Evolutionary conservation across 768 basidiomycete species (phyloP), one percentile per base, ranked within the genome.

Genomic region (Cystobasidiopsis lactophilus): DNA sequence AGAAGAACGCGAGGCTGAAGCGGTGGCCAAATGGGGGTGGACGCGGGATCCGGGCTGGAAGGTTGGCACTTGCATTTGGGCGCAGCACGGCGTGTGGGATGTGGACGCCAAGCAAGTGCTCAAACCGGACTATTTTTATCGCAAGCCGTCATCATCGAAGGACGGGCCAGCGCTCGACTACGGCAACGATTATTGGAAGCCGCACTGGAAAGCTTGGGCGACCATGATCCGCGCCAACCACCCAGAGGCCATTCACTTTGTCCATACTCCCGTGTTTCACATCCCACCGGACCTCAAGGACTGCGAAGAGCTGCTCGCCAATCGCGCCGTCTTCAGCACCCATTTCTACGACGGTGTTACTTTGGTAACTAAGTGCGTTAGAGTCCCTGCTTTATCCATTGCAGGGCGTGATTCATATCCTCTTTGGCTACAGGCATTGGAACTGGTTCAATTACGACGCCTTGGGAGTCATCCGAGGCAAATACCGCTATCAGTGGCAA

Each of bases 311-410:
- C 53, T 54, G 9, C 66, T 78, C 14, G 66, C 77, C 18, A 72
- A 75, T 14, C 78, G 88, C 1, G 77, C 80, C 2, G 78, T 74
- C 30, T 80, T 83, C 58, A 78, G 81, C 3, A 72, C 78, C 0
- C 91, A 96, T 65, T 96, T 86, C 65, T 96, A 95, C 62, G 89
- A 96, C 60, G 89, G 89, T 1, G 69, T 95, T 38, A 96, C 91
- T 0, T 74, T 96, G 39, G 71, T 96, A n/a, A 82, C 83, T 31
- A 73, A 84, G 33, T 84, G 88, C 61, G 19, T 27, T 43, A 11
- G 19, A 19, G 19, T 88, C 83, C 85, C 62, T 57, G 30, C 16
- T 53, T 26, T 30, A 9, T 44, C 18, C 3, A 2, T n/a, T n/a
- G n/a, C n/a, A n/a, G n/a, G n/a, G n/a, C n/a, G 27, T 14, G 18